Base-by-base conservation (phyloP, 2,329 filamentous ascomycete species). In the Penicillium frequentans region DNA sequence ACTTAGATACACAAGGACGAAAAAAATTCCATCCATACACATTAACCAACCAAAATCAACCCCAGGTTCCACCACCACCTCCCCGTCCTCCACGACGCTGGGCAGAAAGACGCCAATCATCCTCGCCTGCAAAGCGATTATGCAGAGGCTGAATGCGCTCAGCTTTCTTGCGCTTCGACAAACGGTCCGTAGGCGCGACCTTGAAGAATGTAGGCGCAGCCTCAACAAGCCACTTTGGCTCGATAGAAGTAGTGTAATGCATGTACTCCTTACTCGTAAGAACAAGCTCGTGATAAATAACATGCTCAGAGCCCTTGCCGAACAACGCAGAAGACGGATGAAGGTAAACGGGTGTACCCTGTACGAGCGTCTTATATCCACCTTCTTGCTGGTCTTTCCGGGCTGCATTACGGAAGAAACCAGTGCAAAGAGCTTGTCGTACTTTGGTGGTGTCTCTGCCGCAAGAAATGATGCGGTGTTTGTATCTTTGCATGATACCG, bases 191-290 rank as follows among this genome's bases (percentile, higher is more conserved):
- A 0, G 90, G 87, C 19, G 95, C 93, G 5, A 98, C 91, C 83
- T 96, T 96, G 86, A 98, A 99, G 80, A 98, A 99, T 0, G 92
- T 97, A 10, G 96, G 95, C n/a, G 96, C 95, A 13, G 93, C 93
- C 68, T 97, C 93, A 1, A 98, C 92, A 23, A 99, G 84, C 86
- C 86, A 88, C 74, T 96, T 96, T 9, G 95, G 93, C 77, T 99
- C 95, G 68, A 99, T 98, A 4, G 85, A 85, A 3, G 91, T 96
- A 14, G 92, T 95, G 71, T 86, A 90, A 70, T 96, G 93, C 95
- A 99, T 98, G 76, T 98, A 99, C 78, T 99, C 95, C 78, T 96
- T 93, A n/a, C 76, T 80, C 6, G 79, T 81, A 35, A 81, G 71
- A 10, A 81, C 78, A 53, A 81, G 59, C 0, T 74, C 77, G 70